phyloP scores from a whole-genome alignment of 345 rosid genomes.

The Rhodamnia rubescens region DNA sequence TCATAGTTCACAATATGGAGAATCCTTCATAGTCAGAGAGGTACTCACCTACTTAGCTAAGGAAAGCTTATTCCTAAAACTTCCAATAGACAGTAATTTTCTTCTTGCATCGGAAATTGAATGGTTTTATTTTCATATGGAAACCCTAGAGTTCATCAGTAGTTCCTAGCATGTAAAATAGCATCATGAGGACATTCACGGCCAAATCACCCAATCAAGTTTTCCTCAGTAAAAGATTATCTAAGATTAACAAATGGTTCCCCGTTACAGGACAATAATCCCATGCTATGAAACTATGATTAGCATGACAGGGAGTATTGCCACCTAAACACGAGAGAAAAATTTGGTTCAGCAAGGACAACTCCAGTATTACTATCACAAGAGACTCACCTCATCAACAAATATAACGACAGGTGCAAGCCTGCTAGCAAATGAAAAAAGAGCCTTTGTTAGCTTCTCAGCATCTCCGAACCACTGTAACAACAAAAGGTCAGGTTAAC shows the following conservation, averaged over 20 bases:
- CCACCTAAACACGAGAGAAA: background rate
- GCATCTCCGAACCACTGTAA: constrained; percentile 99
- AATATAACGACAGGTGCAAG: constrained; percentile 91
- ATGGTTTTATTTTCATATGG: background rate
- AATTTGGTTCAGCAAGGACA: background rate
- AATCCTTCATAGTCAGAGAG: background rate
- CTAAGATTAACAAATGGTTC: background rate
- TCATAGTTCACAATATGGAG: background rate
- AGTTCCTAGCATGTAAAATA: background rate
- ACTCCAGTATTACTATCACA: background rate
- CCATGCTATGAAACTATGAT: background rate
- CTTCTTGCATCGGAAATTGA: background rate
- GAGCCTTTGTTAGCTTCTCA: constrained; percentile 93
- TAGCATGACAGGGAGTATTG: background rate
- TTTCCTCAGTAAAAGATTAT: background rate
- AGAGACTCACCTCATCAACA: constrained; percentile 79
- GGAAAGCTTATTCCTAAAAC: background rate
- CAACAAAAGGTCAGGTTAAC: background rate
- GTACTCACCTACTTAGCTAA: background rate
- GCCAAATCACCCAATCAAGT: too few relatives aligned
- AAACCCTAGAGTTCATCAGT: background rate
- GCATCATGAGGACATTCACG: too few relatives aligned
- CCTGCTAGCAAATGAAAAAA: constrained; percentile 89
- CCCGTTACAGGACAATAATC: background rate
- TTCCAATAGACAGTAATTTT: background rate